These are phyloP conservation scores for Salix purpurea DNA, from an alignment of 345 rosid species.

Conservation along the genomic window DNA sequence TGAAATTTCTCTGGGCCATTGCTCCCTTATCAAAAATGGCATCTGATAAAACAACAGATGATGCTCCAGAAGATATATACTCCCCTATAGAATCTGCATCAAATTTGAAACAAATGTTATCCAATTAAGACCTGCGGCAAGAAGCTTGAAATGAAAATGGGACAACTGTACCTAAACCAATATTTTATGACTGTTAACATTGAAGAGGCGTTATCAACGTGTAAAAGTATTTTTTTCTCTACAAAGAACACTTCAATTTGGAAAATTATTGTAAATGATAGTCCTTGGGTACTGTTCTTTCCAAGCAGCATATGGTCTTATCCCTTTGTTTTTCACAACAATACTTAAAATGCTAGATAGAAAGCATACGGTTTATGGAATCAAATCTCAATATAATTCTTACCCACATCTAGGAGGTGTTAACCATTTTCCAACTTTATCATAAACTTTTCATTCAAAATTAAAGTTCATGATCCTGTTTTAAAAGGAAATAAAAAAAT, in stretches of 20 bases:
- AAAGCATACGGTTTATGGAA: too few species aligned
- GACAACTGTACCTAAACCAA: background rate
- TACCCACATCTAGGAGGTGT: too few species aligned
- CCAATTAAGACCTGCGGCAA: background rate
- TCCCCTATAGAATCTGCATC: slow-evolving; percentile 42
- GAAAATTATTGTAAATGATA: background rate
- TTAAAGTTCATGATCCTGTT: too few species aligned
- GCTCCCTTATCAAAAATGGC: slow-evolving; percentile 47
- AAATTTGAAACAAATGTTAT: slow-evolving; percentile 7
- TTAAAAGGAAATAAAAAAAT: background rate
- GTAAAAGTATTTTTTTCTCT: background rate
- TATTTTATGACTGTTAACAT: background rate
- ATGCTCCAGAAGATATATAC: slow-evolving; percentile 46
- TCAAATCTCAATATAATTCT: too few species aligned
- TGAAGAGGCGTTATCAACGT: too few species aligned
- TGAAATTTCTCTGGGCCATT: slow-evolving; percentile 30
- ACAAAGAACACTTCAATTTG: background rate
- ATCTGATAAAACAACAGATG: slow-evolving; percentile 54
- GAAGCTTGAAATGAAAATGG: background rate
- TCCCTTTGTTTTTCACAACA: too few species aligned
- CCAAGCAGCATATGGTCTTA: too few species aligned
- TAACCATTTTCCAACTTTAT: too few species aligned
- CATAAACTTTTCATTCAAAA: too few species aligned
- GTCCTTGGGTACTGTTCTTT: background rate
- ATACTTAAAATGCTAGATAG: too few species aligned